A percentile compares a stretch with the other conserved stretches of the same genome.
These are phyloP conservation scores for Copromyces sp. DNA, from an alignment of 495 filamentous ascomycete genomes.

Conservation along the genomic window DNA sequence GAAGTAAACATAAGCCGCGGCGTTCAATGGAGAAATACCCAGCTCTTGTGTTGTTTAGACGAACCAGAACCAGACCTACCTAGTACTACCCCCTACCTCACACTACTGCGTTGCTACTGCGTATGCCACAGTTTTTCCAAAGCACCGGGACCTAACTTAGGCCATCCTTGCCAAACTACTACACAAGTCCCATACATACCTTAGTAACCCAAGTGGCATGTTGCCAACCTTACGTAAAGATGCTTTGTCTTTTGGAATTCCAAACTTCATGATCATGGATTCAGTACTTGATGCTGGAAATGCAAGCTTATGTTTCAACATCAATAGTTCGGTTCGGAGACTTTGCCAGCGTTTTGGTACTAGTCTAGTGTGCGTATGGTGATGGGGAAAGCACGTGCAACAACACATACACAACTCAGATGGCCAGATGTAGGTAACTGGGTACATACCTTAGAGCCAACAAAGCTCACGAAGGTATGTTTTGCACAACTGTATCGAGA, in stretches of 20 bases:
- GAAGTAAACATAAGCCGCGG: not conserved
- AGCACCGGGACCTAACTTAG: not conserved
- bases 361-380: not conserved
- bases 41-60: not conserved
- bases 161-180: not conserved
- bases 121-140: not conserved
- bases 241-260: not conserved
- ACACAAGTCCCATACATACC: not conserved
- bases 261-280: not conserved
- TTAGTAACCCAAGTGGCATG: too few relatives aligned
- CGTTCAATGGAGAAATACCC: not conserved
- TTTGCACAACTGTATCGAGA: not conserved
- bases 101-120: not conserved
- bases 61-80: not conserved
- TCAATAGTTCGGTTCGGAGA: not conserved
- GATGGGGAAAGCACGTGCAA: not conserved
- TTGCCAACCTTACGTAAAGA: not conserved
- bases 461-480: not conserved
- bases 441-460: not conserved
- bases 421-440: not conserved
- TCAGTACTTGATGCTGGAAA: not conserved
- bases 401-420: not conserved
- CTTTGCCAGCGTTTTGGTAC: not conserved
- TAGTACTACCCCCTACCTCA: not conserved
- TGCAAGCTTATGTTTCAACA: not conserved